phyloP scores from a whole-genome alignment of 148 eudicot species.

The Beta vulgaris region DNA sequence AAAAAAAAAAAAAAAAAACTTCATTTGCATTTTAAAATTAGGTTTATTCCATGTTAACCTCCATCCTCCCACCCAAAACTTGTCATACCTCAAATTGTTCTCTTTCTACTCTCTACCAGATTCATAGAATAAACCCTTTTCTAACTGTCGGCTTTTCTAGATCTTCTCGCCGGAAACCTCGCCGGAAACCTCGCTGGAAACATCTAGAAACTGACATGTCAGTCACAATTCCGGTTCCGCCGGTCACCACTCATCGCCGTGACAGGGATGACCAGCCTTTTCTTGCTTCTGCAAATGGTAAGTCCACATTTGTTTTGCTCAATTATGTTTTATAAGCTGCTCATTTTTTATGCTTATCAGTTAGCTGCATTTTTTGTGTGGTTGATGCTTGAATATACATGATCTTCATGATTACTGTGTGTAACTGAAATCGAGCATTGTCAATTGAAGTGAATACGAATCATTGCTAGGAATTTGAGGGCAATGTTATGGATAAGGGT shows the following conservation, averaged over 20 bases:
- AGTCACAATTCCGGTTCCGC: conserved; percentile 38
- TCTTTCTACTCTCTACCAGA: conserved; percentile 4
- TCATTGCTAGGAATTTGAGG: neutral
- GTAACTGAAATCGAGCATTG: neutral
- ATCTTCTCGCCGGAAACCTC: conserved; percentile 30
- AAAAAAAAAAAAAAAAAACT: neutral
- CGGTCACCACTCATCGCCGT: conserved; percentile 37
- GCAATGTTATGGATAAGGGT: neutral
- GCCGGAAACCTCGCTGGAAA: conserved; percentile 26
- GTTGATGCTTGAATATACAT: neutral
- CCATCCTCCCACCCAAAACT: conserved; percentile 8
- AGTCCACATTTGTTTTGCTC: conserved; percentile 3
- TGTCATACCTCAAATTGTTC: neutral
- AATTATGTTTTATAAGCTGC: neutral
- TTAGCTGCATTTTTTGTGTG: neutral
- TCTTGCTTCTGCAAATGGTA: conserved; percentile 42
- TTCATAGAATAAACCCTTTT: conserved; percentile 1
- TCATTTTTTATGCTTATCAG: neutral
- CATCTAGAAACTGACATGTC: conserved; percentile 48
- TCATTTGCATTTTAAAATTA: neutral
- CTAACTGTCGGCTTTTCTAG: conserved; percentile 5
- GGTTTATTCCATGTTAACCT: conserved; percentile 25
- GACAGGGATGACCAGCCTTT: conserved; percentile 44
- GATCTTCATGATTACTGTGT: neutral
- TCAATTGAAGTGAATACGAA: neutral